Percentiles rank a stretch among this genome's conserved stretches.
These are phyloP conservation scores for Stephania yunnanensis DNA, from an alignment of 164 flowering plant genomes.

Conservation along the genomic window DNA sequence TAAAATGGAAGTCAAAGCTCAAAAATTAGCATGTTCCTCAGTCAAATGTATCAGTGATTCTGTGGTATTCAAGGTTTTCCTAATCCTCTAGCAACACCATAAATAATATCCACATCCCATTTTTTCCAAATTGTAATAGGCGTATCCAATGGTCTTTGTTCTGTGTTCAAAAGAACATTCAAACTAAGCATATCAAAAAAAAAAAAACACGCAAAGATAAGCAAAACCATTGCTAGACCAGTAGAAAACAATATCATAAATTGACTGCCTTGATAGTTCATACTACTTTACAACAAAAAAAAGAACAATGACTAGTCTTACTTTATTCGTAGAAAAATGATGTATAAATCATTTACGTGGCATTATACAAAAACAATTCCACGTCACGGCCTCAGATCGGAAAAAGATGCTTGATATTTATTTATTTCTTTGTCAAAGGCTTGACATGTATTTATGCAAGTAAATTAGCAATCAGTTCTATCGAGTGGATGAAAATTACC, in stretches of 20 bases:
- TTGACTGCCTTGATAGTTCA: neutral
- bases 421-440: no score
- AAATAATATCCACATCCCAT: no score
- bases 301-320: neutral
- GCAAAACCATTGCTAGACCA: neutral
- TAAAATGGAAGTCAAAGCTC: no score
- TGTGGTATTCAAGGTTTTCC: neutral
- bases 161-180: neutral
- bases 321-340: neutral
- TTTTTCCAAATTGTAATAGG: neutral
- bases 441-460: neutral
- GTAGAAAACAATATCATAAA: neutral
- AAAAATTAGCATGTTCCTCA: neutral
- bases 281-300: neutral
- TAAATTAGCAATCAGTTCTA: neutral
- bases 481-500: conserved; percentile 27
- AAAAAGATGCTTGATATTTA: neutral
- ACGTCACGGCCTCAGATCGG: neutral
- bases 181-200: neutral
- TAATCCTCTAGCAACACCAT: neutral
- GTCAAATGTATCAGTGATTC: neutral
- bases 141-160: neutral
- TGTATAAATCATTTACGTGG: neutral
- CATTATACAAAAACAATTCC: neutral
- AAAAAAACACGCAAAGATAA: neutral